A percentile compares a stretch with the other conserved stretches of the same genome.
phyloP scores from a whole-genome alignment of 768 basidiomycete species.

The Russula earlei region DNA sequence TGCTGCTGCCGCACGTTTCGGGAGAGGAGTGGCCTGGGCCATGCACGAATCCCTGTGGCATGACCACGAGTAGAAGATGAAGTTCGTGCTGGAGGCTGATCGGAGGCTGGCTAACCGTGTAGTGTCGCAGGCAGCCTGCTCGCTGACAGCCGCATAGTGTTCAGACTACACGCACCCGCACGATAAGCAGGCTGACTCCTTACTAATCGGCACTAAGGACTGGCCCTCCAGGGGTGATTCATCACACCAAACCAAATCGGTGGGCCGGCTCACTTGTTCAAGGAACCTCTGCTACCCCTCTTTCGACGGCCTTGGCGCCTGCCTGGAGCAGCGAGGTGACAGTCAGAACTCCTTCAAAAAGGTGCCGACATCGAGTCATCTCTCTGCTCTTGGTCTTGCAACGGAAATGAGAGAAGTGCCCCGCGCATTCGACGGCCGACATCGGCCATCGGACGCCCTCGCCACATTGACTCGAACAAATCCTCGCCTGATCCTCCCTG shows the following conservation, averaged over 20 bases:
- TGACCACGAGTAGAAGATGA: background rate
- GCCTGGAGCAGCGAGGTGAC: slow-evolving; percentile 1
- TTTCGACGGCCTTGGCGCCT: background rate
- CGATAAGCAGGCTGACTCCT: slow-evolving; percentile 1
- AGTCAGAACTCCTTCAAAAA: slow-evolving; percentile 2
- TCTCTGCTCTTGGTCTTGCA: background rate
- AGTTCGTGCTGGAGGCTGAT: slow-evolving; percentile 11
- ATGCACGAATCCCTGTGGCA: background rate
- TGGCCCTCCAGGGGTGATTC: background rate
- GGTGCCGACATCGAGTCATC: background rate
- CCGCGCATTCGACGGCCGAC: slow-evolving; percentile 2
- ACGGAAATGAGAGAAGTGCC: slow-evolving; percentile 14
- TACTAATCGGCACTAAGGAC: slow-evolving; percentile 10
- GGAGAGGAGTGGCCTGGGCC: background rate
- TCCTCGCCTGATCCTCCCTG: background rate
- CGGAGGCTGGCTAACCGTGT: slow-evolving; percentile 6
- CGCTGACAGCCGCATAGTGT: slow-evolving; percentile 1
- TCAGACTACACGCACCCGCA: slow-evolving; percentile 8
- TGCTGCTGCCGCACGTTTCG: background rate
- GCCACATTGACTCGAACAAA: background rate
- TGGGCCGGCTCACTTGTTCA: background rate
- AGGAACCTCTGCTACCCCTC: background rate
- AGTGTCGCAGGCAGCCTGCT: slow-evolving; percentile 1
- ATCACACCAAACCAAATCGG: background rate
- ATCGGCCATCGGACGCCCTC: background rate